These are phyloP conservation scores for Basipetospora sp. DNA, from an alignment of 2,329 filamentous ascomycete genomes.

Conservation along the genomic window DNA sequence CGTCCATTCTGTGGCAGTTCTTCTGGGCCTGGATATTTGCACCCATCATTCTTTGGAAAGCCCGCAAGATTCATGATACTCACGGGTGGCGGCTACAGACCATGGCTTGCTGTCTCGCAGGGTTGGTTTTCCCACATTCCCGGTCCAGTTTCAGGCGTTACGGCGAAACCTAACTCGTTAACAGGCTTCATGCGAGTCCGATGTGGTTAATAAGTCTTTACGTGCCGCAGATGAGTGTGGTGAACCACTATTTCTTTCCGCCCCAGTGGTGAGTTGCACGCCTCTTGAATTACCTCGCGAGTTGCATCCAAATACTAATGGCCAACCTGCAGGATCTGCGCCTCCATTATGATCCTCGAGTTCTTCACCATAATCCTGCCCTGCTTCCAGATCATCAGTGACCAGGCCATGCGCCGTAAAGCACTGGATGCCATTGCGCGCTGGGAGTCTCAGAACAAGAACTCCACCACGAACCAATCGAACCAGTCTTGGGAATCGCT, in stretches of 20 bases:
- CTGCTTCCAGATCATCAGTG: constrained; percentile 38
- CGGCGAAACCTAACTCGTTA: no score
- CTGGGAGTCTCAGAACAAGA: constrained; percentile 30
- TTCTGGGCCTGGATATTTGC: constrained; percentile 49
- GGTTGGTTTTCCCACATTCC: constrained; percentile 26
- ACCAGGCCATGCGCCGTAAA: constrained; percentile 30
- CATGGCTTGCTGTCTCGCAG: constrained; percentile 32
- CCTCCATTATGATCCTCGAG: constrained; percentile 49
- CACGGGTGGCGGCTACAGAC: constrained; percentile 54
- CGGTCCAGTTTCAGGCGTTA: no score
- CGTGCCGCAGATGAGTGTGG: constrained; percentile 31
- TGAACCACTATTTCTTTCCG: constrained; percentile 43
- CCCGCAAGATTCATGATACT: constrained; percentile 46
- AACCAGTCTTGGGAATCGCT: constrained; percentile 16
- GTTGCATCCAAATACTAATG: background rate
- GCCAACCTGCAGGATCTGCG: constrained; percentile 28
- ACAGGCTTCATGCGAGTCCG: constrained; percentile 47
- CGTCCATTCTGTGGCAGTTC: constrained; percentile 49
- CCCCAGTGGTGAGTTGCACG: constrained; percentile 40
- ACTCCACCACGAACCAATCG: constrained; percentile 17
- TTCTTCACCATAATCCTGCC: constrained; percentile 50
- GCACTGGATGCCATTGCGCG: constrained; percentile 33
- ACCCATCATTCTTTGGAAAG: constrained; percentile 45
- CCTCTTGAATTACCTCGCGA: background rate
- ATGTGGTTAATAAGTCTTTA: constrained; percentile 51